Percentiles rank a stretch among this genome's conserved stretches.
Conservation (phyloP, 2,329 filamentous ascomycete species). For the Epichloe aotearoae region DNA sequence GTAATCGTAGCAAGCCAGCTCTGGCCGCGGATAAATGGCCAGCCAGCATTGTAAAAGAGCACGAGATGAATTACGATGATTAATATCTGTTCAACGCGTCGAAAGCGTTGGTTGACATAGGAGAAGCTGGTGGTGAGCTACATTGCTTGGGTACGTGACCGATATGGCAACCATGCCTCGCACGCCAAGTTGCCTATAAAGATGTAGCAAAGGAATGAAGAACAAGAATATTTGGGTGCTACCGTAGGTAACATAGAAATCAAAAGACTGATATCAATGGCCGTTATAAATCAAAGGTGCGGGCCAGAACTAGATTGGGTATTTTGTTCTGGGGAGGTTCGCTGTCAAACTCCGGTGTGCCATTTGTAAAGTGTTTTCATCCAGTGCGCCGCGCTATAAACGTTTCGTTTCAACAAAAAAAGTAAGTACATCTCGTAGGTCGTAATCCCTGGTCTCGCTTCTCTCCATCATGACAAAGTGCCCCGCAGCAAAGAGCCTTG, state of each 20-base stretch:
- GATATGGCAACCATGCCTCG: background rate
- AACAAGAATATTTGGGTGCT: background rate
- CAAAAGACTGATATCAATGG: background rate
- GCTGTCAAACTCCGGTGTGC: background rate
- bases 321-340: background rate
- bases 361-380: background rate
- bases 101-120: background rate
- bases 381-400: slow-evolving; percentile 11
- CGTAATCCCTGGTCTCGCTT: background rate
- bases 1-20: too few relatives aligned
- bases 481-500: background rate
- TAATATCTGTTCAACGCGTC: background rate
- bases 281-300: background rate
- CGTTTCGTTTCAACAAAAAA: background rate
- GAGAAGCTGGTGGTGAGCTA: background rate
- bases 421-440: background rate
- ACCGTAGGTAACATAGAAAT: background rate
- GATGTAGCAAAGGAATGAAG: background rate
- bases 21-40: background rate
- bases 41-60: background rate
- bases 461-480: background rate
- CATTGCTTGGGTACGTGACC: background rate
- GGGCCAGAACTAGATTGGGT: background rate
- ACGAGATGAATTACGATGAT: background rate
- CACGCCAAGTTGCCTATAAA: background rate